Percentiles rank a stretch among this genome's conserved stretches.
Conservation (phyloP, 163 green algal species). For the Volvox carteri region DNA sequence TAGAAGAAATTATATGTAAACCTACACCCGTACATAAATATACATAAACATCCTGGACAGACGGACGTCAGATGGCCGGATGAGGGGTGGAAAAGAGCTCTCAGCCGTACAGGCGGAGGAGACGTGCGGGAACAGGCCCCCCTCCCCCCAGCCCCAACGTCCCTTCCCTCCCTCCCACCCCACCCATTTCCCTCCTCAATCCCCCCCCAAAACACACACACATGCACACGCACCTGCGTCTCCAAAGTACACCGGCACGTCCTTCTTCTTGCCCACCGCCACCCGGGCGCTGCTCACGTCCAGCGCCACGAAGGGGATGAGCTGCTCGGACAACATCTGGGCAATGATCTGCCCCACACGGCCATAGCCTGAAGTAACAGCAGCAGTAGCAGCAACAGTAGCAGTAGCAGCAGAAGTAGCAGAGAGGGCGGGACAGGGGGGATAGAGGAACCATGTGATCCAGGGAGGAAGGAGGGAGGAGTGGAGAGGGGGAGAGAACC, state of each 20-base stretch:
- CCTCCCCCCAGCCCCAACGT: too few relatives aligned
- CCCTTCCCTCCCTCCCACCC: too few relatives aligned
- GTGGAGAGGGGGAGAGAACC: too few relatives aligned
- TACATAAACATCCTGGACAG: too few relatives aligned
- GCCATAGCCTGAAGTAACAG: conserved; percentile 85
- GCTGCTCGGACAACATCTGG: conserved; percentile 93
- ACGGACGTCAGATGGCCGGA: too few relatives aligned
- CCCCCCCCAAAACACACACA: too few relatives aligned
- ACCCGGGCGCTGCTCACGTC: conserved; percentile 89
- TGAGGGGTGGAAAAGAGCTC: not conserved
- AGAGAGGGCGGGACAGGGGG: not conserved
- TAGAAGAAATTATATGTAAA: too few relatives aligned
- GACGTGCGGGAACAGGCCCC: not conserved
- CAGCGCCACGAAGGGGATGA: conserved; percentile 98
- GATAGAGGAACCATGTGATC: too few relatives aligned
- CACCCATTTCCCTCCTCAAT: too few relatives aligned
- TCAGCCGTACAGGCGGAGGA: not conserved
- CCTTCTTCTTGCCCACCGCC: conserved; percentile 72
- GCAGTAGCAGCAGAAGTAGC: not conserved
- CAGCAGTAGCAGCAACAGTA: not conserved
- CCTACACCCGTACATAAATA: too few relatives aligned
- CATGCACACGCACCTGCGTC: conserved; percentile 86
- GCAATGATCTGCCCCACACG: conserved; percentile 96
- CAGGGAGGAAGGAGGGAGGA: too few relatives aligned
- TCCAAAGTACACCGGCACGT: conserved; percentile 99